Evolutionary conservation across 768 basidiomycete species (phyloP), one percentile per base, ranked within the genome.

Genomic region (Suillus subaureus): DNA sequence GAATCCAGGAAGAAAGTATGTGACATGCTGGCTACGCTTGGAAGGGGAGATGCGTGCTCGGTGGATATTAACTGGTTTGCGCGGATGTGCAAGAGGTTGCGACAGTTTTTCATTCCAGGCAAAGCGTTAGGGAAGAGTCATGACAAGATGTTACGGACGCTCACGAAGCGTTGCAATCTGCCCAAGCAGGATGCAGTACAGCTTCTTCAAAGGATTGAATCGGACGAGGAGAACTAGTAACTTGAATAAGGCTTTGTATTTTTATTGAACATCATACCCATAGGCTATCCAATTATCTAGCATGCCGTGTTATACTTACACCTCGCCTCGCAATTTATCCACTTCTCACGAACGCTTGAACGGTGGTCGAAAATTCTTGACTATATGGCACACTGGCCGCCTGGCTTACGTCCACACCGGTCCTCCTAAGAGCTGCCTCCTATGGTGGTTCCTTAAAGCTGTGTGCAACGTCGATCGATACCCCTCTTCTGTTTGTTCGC

Each of bases 151-250:
- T 31, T 63, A 18, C 15, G 23, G 26, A 39, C 28, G 11, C 52
- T 63, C 37, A 72, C 66, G 58, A 78, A 75, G 63, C 75, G 76
- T 43, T 78, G 76, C 67, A 66, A 57, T 33, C 43, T 76, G 63
- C 67, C 69, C 28, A 52, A 60, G 16, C 67, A 64, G 51, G 31
- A 67, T 55, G 75, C 73, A 47, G 61, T 60, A n/a, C 65, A 73
- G 11, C 68, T 76, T 31, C 69, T 75, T 47, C 40, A 2, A 15
- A 69, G 69, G 62, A 58, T 76, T 33, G 67, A 66, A 11, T 21
- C 31, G 2, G 11, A 54, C 15, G 52, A 54, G 16, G 52, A 54
- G 16, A 11, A 31, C 9, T 33, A 33, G 15, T 21, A 11, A 11
- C 9, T 52, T 18, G 28, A 52, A 26, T 31, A 12, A 9, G 4